Conservation (phyloP, 208 protist genomes). For the Trypanosoma boissoni region DNA sequence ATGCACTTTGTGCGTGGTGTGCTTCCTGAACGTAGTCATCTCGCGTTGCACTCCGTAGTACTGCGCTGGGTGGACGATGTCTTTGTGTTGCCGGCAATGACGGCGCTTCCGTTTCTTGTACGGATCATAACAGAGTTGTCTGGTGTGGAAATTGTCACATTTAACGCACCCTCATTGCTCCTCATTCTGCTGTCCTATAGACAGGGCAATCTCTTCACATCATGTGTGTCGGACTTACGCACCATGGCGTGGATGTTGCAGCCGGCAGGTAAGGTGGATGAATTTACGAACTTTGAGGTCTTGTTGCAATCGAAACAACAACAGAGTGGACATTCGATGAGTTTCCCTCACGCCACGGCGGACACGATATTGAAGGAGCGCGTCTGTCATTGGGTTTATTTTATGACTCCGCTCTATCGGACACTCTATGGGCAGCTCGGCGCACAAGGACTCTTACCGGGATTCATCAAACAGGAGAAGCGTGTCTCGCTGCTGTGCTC, state of each 20-base stretch:
- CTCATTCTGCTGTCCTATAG: conserved; percentile 53
- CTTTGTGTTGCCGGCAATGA: conserved; percentile 36
- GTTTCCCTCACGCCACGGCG: conserved; percentile 7
- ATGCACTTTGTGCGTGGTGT: conserved; percentile 25
- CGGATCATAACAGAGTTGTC: conserved; percentile 57
- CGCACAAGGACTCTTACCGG: conserved; percentile 69
- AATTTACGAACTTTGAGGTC: conserved; percentile 27
- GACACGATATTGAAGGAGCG: conserved; percentile 21
- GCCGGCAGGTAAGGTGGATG: conserved; percentile 13
- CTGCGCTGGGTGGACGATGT: conserved; percentile 78
- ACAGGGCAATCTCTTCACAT: conserved; percentile 45
- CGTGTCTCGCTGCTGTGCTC: conserved; percentile 70
- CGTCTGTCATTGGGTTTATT: conserved; percentile 71
- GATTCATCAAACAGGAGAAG: conserved; percentile 86
- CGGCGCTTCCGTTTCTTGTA: conserved; percentile 52
- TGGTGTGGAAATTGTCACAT: conserved; percentile 89
- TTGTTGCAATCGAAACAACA: conserved; percentile 25
- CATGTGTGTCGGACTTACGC: conserved; percentile 79
- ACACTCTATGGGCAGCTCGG: conserved; percentile 77
- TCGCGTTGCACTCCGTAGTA: conserved; percentile 38
- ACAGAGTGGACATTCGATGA: conserved; percentile 16
- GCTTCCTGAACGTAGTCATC: conserved; percentile 35
- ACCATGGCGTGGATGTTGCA: conserved; percentile 82
- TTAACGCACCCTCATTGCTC: conserved; percentile 70
- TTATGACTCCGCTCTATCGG: conserved; percentile 72